Evolutionary conservation across 108 stramenopile genomes (phyloP).

Genomic region (Aurantiochytrium sp.): DNA sequence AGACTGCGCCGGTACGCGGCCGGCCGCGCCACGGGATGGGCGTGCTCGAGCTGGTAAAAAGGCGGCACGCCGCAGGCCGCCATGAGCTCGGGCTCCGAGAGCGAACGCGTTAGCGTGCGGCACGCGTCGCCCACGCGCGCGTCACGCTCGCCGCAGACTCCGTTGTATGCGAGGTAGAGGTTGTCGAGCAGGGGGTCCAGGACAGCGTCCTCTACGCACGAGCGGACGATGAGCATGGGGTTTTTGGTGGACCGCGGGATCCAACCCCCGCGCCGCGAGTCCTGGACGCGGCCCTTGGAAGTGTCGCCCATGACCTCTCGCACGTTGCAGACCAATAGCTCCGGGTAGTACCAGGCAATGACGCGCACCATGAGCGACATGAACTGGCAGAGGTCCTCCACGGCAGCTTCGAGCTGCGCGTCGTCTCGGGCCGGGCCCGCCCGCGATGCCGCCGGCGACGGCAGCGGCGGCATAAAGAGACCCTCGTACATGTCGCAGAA

Average conservation of each 20-base stretch:
- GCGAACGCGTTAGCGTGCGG: neutral
- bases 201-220: neutral
- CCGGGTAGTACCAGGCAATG: neutral
- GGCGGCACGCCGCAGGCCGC: neutral
- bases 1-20: neutral
- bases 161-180: neutral
- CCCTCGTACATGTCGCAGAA: neutral
- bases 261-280: neutral
- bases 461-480: neutral
- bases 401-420: neutral
- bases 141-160: neutral
- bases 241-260: conserved; percentile 6
- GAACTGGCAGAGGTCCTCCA: neutral
- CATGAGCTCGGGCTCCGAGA: neutral
- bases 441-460: neutral
- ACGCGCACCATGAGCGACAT: neutral
- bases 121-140: neutral
- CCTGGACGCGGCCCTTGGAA: neutral
- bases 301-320: neutral
- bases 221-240: neutral
- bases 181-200: conserved; percentile 14
- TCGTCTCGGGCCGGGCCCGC: neutral
- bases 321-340: neutral
- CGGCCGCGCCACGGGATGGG: neutral
- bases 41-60: neutral